Evolutionary conservation across 148 eudicot genomes (phyloP).

Genomic region (Pharnaceum exiguum): DNA sequence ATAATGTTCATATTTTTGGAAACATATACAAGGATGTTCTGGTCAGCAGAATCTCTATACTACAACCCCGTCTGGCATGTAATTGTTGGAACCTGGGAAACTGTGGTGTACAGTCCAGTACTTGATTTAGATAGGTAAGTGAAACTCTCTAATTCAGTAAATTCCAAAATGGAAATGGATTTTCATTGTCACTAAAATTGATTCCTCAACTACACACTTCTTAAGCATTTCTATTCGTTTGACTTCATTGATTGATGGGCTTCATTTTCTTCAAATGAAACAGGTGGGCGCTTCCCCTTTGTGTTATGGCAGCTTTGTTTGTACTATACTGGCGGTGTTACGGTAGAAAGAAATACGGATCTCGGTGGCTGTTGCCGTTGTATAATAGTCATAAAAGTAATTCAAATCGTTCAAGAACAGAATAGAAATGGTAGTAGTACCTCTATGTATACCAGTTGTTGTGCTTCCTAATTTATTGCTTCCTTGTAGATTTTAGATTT

Average conservation of each 20-base stretch:
- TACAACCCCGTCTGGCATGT: constrained; percentile 93
- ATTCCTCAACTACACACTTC: no score
- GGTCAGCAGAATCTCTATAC: constrained; percentile 97
- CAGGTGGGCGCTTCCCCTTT: constrained; percentile 93
- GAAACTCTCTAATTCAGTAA: background rate
- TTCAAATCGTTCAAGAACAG: constrained; percentile 60
- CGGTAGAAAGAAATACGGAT: constrained; percentile 65
- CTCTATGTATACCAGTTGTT: constrained; percentile 13
- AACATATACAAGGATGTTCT: constrained; percentile 95
- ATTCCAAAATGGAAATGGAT: background rate
- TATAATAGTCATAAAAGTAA: constrained; percentile 51
- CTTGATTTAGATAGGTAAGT: constrained; percentile 92
- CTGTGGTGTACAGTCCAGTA: constrained; percentile 83
- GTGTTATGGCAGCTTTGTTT: constrained; percentile 38
- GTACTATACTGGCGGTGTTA: constrained; percentile 86
- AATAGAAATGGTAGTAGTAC: constrained; percentile 25
- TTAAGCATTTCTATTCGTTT: background rate
- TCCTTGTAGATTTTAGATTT: constrained; percentile 17
- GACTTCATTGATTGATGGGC: background rate
- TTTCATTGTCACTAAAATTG: no score
- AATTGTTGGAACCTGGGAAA: constrained; percentile 85
- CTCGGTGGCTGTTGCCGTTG: constrained; percentile 65
- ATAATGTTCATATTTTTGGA: constrained; percentile 91
- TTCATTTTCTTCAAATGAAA: background rate
- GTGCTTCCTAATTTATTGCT: background rate